Percentiles rank a stretch among this genome's conserved stretches.
Conservation (phyloP, 345 rosid genomes). For the Acer negundo region DNA sequence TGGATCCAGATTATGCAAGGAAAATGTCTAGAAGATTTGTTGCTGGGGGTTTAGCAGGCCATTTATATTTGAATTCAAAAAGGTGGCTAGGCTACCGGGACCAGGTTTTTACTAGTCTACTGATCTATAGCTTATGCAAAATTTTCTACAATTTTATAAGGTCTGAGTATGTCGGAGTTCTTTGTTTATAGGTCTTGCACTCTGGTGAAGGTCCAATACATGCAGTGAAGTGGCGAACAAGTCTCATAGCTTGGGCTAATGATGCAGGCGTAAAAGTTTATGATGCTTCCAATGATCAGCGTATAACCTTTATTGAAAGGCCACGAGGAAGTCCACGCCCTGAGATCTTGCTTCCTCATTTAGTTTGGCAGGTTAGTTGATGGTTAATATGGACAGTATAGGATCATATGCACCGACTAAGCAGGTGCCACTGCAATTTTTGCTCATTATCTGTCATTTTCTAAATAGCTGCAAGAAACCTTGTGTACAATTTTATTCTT, state of each 20-base stretch:
- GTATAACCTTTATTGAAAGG: conserved; percentile 90
- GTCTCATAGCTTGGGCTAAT: conserved; percentile 99
- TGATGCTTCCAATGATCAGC: conserved; percentile 88
- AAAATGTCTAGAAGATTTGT: conserved; percentile 80
- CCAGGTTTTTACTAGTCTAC: conserved; percentile 63
- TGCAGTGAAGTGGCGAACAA: conserved; percentile 86
- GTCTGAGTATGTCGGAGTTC: conserved; percentile 17
- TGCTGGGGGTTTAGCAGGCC: conserved; percentile 98
- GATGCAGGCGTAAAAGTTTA: conserved; percentile 96
- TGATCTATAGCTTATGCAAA: conserved; percentile 5
- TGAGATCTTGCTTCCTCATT: conserved; percentile 86
- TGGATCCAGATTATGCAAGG: conserved; percentile 87
- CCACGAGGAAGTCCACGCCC: conserved; percentile 93
- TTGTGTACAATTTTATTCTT: neutral
- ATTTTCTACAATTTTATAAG: neutral
- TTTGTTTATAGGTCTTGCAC: conserved; percentile 69
- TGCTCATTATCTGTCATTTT: neutral
- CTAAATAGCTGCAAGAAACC: conserved; percentile 6
- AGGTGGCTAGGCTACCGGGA: conserved; percentile 89
- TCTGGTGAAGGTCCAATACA: conserved; percentile 99
- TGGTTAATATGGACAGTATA: neutral
- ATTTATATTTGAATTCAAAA: conserved; percentile 79
- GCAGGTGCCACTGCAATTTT: neutral
- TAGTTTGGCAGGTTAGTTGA: conserved; percentile 95
- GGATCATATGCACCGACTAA: neutral